Base-by-base conservation (phyloP, 1,284 basidiomycete species). In the Xerocomus minutiporus region DNA sequence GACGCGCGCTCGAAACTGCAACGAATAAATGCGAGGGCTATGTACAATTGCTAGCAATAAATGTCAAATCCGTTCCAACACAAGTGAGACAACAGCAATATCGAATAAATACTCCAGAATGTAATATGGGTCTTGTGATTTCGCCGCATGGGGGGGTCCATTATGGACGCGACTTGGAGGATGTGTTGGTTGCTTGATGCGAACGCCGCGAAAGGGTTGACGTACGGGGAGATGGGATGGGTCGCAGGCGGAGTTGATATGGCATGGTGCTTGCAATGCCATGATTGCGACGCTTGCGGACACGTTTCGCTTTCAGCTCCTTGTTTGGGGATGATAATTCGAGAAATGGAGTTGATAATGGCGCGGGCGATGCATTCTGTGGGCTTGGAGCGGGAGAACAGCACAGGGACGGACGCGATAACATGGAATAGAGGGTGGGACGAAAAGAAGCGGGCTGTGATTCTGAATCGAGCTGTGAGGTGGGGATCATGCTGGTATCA, bases 391-490 rank as follows among this genome's bases (percentile, higher is more conserved):
- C 38, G 29, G 50, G 39, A 47, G 63, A 50, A 42, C 39, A 41
- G 34, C 50, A 34, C 3, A 46, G 23, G 43, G 64, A 48, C 15
- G 60, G 51, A 31, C 60, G 56, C n/a, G 69, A 67, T 35, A 73
- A 62, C 42, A 67, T 71, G 8, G 74, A 71, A 60, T 67, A 71
- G 13, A 72, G 66, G 20, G 72, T 52, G 9, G 70, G 57, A 48
- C 68, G 69, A 45, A 65, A 61, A 28, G 62, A 50, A 5, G 56
- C 25, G 50, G 56, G 55, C 48, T 72, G 75, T 26, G 70, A 69
- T 9, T 59, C 60, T 13, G 66, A 59, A 48, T 77, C 72, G 29
- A 73, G 61, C 57, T 75, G 73, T 9, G 74, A 74, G n/a, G 65
- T 53, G 15, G 75, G 66, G 4, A 72, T 56, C 41, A 65, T 61